Conservation (phyloP, 2,329 filamentous ascomycete genomes). For the Aspergillus latus region DNA sequence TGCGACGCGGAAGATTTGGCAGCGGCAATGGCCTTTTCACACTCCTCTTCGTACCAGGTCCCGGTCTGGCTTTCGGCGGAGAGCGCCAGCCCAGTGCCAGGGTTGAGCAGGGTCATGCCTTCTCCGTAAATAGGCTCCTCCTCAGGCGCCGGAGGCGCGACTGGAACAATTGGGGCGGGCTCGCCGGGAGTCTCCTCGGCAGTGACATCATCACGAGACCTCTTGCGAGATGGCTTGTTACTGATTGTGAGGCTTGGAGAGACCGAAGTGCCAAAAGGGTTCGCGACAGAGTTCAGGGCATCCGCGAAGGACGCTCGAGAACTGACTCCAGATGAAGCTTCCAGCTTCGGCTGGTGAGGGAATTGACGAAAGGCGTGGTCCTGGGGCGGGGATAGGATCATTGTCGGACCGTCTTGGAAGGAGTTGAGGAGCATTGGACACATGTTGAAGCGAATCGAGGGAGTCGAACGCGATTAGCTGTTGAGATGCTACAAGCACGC, state of each 20-base stretch:
- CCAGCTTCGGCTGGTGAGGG: slow-evolving; percentile 33
- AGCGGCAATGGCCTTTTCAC: slow-evolving; percentile 30
- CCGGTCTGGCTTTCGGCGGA: slow-evolving; percentile 49
- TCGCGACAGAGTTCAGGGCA: slow-evolving; percentile 21
- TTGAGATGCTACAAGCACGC: slow-evolving; percentile 3
- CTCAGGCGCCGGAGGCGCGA: slow-evolving; percentile 26
- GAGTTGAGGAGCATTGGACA: slow-evolving; percentile 40
- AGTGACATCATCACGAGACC: slow-evolving; percentile 46
- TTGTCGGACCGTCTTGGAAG: slow-evolving; percentile 41
- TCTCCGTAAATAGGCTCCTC: slow-evolving; percentile 48
- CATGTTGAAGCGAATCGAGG: slow-evolving; percentile 28
- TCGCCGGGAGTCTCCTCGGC: slow-evolving; percentile 33
- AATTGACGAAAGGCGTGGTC: slow-evolving; percentile 42
- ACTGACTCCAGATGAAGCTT: slow-evolving; percentile 24
- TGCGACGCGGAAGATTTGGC: slow-evolving; percentile 28
- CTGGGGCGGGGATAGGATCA: slow-evolving; percentile 43
- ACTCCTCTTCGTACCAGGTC: slow-evolving; percentile 49
- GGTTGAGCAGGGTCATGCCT: slow-evolving; percentile 49
- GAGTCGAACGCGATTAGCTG: slow-evolving; percentile 13
- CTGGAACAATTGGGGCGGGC: slow-evolving; percentile 16
- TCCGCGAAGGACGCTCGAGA: slow-evolving; percentile 29
- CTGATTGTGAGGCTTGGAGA: slow-evolving; percentile 11
- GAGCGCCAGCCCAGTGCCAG: slow-evolving; percentile 43
- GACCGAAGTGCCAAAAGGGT: slow-evolving; percentile 16
- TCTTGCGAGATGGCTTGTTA: slow-evolving; percentile 47